Percentiles rank a stretch among this genome's conserved stretches.
These are phyloP conservation scores for Biscutella laevigata DNA, from an alignment of 441 rosid species.

Conservation along the genomic window DNA sequence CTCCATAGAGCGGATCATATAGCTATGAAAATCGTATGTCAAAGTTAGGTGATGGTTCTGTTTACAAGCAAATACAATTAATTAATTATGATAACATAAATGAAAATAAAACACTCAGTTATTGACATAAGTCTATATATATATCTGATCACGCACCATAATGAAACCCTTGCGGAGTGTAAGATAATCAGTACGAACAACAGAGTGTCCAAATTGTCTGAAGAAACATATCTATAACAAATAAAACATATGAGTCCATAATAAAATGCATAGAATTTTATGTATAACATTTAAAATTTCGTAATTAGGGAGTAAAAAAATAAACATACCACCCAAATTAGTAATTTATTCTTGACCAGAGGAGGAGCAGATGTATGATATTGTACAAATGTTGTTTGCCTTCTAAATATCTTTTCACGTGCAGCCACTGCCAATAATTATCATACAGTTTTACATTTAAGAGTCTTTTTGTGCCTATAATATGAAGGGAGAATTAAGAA, in stretches of 20 bases:
- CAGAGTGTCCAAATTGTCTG: constrained; percentile 74
- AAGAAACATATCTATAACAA: constrained; percentile 74
- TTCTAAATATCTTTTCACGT: constrained; percentile 43
- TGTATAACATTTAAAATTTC: neutral
- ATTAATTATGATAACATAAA: neutral
- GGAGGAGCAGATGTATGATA: constrained; percentile 51
- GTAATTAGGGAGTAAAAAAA: neutral
- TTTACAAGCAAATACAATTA: neutral
- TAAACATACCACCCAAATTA: constrained; percentile 88
- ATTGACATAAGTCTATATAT: too few relatives aligned
- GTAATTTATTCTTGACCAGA: constrained; percentile 38
- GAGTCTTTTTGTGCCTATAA: neutral
- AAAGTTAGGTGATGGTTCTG: constrained; percentile 71
- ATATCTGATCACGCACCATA: too few relatives aligned
- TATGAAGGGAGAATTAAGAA: neutral
- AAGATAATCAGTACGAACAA: constrained; percentile 73
- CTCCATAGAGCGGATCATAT: constrained; percentile 93
- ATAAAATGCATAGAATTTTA: neutral
- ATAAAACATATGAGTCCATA: too few relatives aligned
- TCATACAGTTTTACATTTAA: too few relatives aligned
- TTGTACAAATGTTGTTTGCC: constrained; percentile 75
- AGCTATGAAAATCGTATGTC: constrained; percentile 81
- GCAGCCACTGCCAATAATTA: constrained; percentile 59
- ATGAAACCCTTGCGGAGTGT: constrained; percentile 84
- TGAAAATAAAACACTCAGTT: neutral